Evolutionary conservation across 2,329 filamentous ascomycete genomes (phyloP), one percentile per base, ranked within the genome.

Genomic region (Venturia pyrina): DNA sequence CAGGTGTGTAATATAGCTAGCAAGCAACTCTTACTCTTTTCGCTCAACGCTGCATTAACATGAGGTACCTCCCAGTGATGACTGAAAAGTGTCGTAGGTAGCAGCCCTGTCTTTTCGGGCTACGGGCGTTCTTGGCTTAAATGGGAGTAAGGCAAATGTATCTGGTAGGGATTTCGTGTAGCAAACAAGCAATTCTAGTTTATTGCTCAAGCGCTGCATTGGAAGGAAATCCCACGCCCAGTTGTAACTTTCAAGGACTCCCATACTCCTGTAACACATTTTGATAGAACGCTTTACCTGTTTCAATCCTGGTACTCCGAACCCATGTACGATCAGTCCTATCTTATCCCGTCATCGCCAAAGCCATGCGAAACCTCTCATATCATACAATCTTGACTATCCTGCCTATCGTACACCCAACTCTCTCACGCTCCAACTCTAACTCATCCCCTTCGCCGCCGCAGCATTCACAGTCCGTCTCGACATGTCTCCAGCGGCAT

Each of bases 1-100:
- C 15, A 56, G 50, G 53, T n/a, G 19, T 57, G 53, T 57, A 57
- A n/a, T 37, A 57, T 57, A 57, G 53, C 28, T n/a, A n/a, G n/a
- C n/a, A 37, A 57, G 32, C 32, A 37, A 57, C 15, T 28, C 21
- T 50, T 13, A 5, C 3, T 28, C n/a, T 28, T 11, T 4, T 50
- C 7, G 21, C 21, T 50, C 19, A 48, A 48, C 19, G 44, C 44
- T 48, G 2, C 44, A 21, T 21, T 21, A n/a, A n/a, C n/a, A n/a
- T n/a, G n/a, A n/a, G n/a, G n/a, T n/a, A n/a, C n/a, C n/a, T n/a
- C n/a, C n/a, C n/a, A n/a, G n/a, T n/a, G n/a, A n/a, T n/a, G n/a
- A n/a, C n/a, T n/a, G n/a, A n/a, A n/a, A n/a, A n/a, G n/a, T n/a
- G n/a, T n/a, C n/a, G n/a, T n/a, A n/a, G n/a, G n/a, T n/a, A n/a